These are phyloP conservation scores for Amanita fuliginea DNA, from an alignment of 768 basidiomycete species.

Conservation along the genomic window DNA sequence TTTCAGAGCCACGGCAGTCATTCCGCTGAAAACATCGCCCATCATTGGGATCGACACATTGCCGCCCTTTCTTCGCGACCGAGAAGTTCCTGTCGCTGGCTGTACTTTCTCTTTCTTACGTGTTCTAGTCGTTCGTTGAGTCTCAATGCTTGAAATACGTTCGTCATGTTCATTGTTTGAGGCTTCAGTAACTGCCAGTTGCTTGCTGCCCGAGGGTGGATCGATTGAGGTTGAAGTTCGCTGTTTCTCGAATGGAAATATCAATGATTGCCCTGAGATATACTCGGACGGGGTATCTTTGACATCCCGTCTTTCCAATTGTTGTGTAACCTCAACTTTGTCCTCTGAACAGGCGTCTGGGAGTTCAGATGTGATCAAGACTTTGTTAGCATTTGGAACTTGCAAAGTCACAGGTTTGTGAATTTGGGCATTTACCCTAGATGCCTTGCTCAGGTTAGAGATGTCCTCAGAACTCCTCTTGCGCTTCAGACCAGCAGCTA, in stretches of 20 bases:
- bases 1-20: slow-evolving; percentile 60
- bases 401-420: slow-evolving; percentile 12
- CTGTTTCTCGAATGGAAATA: neutral
- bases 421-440: slow-evolving; percentile 18
- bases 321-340: neutral
- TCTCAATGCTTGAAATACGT: neutral
- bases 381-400: neutral
- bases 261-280: neutral
- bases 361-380: neutral
- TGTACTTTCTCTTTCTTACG: slow-evolving; percentile 30
- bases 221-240: neutral
- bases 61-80: slow-evolving; percentile 33
- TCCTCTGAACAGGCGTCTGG: neutral
- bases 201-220: neutral
- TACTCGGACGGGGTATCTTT: neutral
- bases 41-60: slow-evolving; percentile 19
- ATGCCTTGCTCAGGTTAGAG: slow-evolving; percentile 15
- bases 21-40: slow-evolving; percentile 43
- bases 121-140: slow-evolving; percentile 40
- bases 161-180: neutral
- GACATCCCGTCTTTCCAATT: neutral
- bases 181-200: neutral
- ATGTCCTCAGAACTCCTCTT: slow-evolving; percentile 25
- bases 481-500: slow-evolving; percentile 23
- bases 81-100: slow-evolving; percentile 18